Base-by-base conservation (phyloP, 495 filamentous ascomycete species). In the Penicillium goetzii region DNA sequence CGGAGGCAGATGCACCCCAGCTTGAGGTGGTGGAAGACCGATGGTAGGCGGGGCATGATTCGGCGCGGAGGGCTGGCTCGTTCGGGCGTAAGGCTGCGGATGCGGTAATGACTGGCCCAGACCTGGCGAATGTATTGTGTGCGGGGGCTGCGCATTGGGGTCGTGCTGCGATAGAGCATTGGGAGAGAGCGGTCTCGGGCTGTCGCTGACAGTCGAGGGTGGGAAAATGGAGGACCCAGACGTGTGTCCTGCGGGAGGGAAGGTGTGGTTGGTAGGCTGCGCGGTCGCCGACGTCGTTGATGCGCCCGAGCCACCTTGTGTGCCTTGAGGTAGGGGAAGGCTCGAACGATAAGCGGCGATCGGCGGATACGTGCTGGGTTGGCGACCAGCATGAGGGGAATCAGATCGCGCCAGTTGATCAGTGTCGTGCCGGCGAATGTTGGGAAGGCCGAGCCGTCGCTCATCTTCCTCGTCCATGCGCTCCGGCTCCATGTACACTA, bases 131-230 rank as follows among this genome's bases (percentile, higher is more conserved):
- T 90, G 83, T 56, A 87, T 84, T 57, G 87, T 84, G 30, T 86
- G 84, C 64, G 82, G 83, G 30, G 75, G 64, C 47, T 73, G 75
- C 12, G 84, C 70, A 33, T 83, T 80, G 8, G 85, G 76, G 64
- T 88, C 85, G 61, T 87, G 84, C 30, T 84, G 80, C 52, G 87
- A 84, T 45, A 83, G 76, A 21, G 85, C 85, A 66, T 85, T 86
- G 4, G 93, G 93, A 36, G 92, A 96, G 34, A 97, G 79, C 4
- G 93, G 91, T 70, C 91, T 94, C 0, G 92, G 92, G 65, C 90
- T 94, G 71, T 97, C 93, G 4, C 89, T 93, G 83, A 96, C 90
- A 59, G 83, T 77, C n/a, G 72, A 82, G 61, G 91, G 87, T 17
- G 88, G 82, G 73, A 90, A 94, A 58, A 91, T 82, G 8, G 90